phyloP scores from a whole-genome alignment of 495 filamentous ascomycete genomes.

The Baudoinia panamericana region DNA sequence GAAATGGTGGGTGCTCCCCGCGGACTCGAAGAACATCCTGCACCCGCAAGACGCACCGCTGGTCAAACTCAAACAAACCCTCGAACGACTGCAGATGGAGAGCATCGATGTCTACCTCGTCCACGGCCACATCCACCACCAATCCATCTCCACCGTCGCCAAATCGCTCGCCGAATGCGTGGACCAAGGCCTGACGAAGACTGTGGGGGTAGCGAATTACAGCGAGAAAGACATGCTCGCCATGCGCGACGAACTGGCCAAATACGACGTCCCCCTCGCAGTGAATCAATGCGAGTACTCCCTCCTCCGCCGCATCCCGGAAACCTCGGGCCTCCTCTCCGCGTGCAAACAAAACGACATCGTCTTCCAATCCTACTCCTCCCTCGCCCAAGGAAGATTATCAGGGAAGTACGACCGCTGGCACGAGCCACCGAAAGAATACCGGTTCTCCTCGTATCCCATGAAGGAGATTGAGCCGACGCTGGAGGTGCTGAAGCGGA shows the following conservation, averaged over 20 bases:
- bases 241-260: constrained; percentile 23
- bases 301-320: constrained; percentile 17
- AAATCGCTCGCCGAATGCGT: constrained; percentile 32
- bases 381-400: constrained; percentile 19
- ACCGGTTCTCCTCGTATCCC: constrained; percentile 24
- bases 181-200: constrained; percentile 26
- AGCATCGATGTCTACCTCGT: constrained; percentile 22
- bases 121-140: constrained; percentile 20
- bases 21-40: constrained; percentile 12
- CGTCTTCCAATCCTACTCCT: constrained; percentile 19
- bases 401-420: constrained; percentile 18
- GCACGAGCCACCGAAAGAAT: constrained; percentile 15
- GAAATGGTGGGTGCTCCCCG: constrained; percentile 19
- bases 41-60: constrained; percentile 15
- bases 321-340: constrained; percentile 11
- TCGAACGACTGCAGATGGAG: constrained; percentile 17
- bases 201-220: constrained; percentile 35
- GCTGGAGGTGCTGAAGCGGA: constrained; percentile 25
- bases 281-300: constrained; percentile 20
- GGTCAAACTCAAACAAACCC: constrained; percentile 11
- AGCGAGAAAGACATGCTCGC: constrained; percentile 30
- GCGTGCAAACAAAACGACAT: constrained; percentile 20
- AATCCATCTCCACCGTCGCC: constrained; percentile 11
- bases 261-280: constrained; percentile 20
- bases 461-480: constrained; percentile 31